Base-by-base conservation (phyloP, 345 rosid genomes). In the Hevea brasiliensis region DNA sequence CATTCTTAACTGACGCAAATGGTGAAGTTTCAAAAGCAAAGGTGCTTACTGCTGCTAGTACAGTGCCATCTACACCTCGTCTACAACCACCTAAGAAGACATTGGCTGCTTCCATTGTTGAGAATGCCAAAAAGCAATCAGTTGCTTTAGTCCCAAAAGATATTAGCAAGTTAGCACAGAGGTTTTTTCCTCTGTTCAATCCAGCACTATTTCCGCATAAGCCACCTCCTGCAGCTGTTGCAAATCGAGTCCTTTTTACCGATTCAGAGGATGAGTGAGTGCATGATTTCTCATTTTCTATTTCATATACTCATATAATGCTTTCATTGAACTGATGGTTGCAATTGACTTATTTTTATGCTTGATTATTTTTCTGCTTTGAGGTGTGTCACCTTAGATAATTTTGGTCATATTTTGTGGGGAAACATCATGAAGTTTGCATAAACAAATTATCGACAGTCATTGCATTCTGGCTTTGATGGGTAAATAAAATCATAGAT, bases 181-280 rank as follows among this genome's bases (percentile, higher is more conserved):
- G 78, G 70, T 95, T 95, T 79, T 62, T 79, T 68, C 87, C 91
- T 0, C 76, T 87, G 64, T 89, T 95, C 74, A 95, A 88, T 81
- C 84, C 75, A 65, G 85, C 90, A 35, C 74, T 95, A 9, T 92
- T 85, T 84, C 99, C 98, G 13, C 92, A 91, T 84, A 95, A 91
- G 82, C 94, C 98, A 71, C 98, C 99, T 42, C 84, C 85, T 72
- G 75, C 76, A 24, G 81, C 98, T 68, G 88, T 89, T n/a, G 88
- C 87, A 63, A 89, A 85, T 83, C 83, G 98, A 76, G 83, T 91
- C 73, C 98, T 95, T 77, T 95, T 95, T 79, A 92, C 99, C 67
- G 97, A 90, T 57, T 70, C 94, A 79, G 98, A 94, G 87, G 98
- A 94, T 85, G 96, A 92, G 99, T 89, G 77, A 87, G 97, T 87